These are phyloP conservation scores for Ogataea ganodermae DNA, from an alignment of 805 yeast species.

Conservation along the genomic window DNA sequence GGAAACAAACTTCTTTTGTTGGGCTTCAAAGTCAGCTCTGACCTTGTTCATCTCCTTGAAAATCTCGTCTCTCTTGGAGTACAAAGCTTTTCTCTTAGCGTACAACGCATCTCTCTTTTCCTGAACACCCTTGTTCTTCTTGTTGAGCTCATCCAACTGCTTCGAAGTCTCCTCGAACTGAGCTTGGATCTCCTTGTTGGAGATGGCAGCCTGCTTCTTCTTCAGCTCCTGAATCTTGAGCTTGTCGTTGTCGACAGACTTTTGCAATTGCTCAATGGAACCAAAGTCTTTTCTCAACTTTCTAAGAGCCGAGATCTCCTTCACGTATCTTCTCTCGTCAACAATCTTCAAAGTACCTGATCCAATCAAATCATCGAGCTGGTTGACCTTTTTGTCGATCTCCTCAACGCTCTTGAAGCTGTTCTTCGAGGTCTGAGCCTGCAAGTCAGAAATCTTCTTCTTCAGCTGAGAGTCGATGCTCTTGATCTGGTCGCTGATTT, in stretches of 20 bases:
- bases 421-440: slow-evolving; percentile 67
- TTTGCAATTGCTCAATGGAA: slow-evolving; percentile 71
- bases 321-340: slow-evolving; percentile 82
- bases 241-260: slow-evolving; percentile 76
- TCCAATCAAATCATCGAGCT: slow-evolving; percentile 73
- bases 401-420: slow-evolving; percentile 68
- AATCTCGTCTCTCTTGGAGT: slow-evolving; percentile 66
- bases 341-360: slow-evolving; percentile 82
- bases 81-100: slow-evolving; percentile 65
- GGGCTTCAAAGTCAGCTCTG: slow-evolving; percentile 73
- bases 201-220: slow-evolving; percentile 57
- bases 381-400: slow-evolving; percentile 63
- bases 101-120: slow-evolving; percentile 66
- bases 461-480: slow-evolving; percentile 68
- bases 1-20: slow-evolving; percentile 68
- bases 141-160: slow-evolving; percentile 66
- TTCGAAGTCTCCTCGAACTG: slow-evolving; percentile 69
- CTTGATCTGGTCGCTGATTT: slow-evolving; percentile 64
- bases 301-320: slow-evolving; percentile 82
- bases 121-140: slow-evolving; percentile 58
- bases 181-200: slow-evolving; percentile 63
- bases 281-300: slow-evolving; percentile 79
- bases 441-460: slow-evolving; percentile 74
- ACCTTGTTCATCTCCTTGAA: slow-evolving; percentile 67
- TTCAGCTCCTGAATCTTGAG: slow-evolving; percentile 74